phyloP scores from a whole-genome alignment of 345 rosid genomes.

The Euphorbia tirucalli region DNA sequence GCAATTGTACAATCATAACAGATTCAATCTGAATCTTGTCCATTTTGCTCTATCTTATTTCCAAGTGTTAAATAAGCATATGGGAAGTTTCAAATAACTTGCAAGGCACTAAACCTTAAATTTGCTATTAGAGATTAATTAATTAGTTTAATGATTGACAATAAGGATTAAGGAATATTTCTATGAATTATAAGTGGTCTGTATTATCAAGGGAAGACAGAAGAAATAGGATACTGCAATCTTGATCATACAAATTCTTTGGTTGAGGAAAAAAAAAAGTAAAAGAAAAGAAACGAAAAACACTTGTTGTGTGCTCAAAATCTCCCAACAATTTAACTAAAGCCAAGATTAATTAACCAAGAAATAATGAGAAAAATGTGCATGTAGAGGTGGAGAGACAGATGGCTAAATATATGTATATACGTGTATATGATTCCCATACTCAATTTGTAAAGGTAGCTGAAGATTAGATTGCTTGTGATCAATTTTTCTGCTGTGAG shows the following conservation, averaged over 20 bases:
- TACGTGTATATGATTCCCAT: background rate
- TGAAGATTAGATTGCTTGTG: slow-evolving; percentile 30
- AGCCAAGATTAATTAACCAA: background rate
- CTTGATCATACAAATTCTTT: background rate
- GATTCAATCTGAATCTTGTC: background rate
- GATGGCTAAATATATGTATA: too few species aligned
- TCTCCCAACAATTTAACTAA: slow-evolving; percentile 10
- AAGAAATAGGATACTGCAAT: slow-evolving; percentile 12
- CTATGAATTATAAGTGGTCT: background rate
- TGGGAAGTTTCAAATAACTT: slow-evolving; percentile 9
- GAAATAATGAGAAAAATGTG: background rate
- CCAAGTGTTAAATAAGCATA: background rate
- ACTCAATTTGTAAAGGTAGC: slow-evolving; percentile 18
- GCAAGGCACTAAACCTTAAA: slow-evolving; percentile 3
- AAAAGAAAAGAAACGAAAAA: background rate
- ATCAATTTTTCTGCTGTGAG: slow-evolving; percentile 23
- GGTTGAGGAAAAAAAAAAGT: background rate
- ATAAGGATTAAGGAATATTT: background rate
- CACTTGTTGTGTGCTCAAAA: slow-evolving; percentile 23
- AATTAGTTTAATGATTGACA: slow-evolving; percentile 1
- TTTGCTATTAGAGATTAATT: background rate
- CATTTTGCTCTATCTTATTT: background rate
- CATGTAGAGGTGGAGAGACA: slow-evolving; percentile 6
- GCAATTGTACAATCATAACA: background rate
- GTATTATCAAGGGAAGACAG: slow-evolving; percentile 19